Evolutionary conservation across 805 yeast species (phyloP).

Genomic region (Wickerhamomyces tratensis): DNA sequence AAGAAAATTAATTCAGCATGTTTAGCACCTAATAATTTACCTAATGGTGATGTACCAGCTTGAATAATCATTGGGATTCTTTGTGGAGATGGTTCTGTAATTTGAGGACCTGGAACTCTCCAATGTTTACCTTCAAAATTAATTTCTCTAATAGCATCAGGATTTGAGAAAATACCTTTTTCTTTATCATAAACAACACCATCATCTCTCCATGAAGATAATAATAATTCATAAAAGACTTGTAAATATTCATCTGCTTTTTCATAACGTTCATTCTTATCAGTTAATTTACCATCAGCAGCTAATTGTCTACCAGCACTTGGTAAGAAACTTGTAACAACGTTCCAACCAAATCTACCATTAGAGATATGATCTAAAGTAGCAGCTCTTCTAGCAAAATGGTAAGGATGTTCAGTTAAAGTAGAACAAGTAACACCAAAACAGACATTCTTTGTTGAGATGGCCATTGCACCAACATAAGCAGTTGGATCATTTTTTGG

Average conservation of each 20-base stretch:
- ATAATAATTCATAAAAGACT: conserved; percentile 26
- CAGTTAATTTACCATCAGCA: conserved; percentile 24
- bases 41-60: conserved; percentile 30
- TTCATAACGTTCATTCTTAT: conserved; percentile 29
- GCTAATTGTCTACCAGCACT: conserved; percentile 29
- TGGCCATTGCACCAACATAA: conserved; percentile 25
- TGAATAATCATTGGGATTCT: conserved; percentile 32
- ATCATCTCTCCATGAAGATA: conserved; percentile 33
- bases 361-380: conserved; percentile 32
- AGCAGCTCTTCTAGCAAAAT: conserved; percentile 29
- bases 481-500: conserved; percentile 26
- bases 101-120: conserved; percentile 30
- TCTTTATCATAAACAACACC: conserved; percentile 15
- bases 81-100: conserved; percentile 31
- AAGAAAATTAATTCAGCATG: conserved; percentile 32
- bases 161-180: conserved; percentile 25
- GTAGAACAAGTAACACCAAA: conserved; percentile 32
- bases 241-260: conserved; percentile 31
- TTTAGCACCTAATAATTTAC: conserved; percentile 29
- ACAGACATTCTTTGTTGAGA: conserved; percentile 26
- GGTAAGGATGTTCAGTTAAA: conserved; percentile 31
- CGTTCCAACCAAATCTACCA: conserved; percentile 36
- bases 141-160: conserved; percentile 26
- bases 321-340: conserved; percentile 31
- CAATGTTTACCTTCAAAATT: conserved; percentile 27